Conservation (phyloP, 108 stramenopile genomes). For the Skeletonema potamos region DNA sequence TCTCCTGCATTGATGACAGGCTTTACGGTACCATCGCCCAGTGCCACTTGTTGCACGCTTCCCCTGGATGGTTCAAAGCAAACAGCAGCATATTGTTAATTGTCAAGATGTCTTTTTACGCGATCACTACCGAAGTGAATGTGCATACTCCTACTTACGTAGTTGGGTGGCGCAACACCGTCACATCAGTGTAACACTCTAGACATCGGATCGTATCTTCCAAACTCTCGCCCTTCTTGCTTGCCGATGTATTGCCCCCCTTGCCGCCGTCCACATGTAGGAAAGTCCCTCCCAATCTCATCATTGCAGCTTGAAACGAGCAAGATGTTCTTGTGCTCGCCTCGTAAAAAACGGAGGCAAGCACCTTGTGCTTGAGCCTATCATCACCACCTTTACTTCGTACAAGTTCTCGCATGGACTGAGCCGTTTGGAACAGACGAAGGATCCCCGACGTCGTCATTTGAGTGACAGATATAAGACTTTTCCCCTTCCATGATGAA, state of each 20-base stretch:
- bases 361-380: conserved; percentile 46
- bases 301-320: conserved; percentile 95
- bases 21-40: conserved; percentile 41
- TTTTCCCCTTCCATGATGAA: conserved; percentile 48
- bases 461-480: conserved; percentile 65
- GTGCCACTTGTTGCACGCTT: conserved; percentile 52
- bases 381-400: conserved; percentile 53
- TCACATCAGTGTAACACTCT: conserved; percentile 88
- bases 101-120: background rate
- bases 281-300: conserved; percentile 87
- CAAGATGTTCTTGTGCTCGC: conserved; percentile 94
- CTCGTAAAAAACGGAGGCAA: conserved; percentile 94
- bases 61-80: conserved; percentile 54
- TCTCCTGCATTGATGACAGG: conserved; percentile 98
- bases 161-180: conserved; percentile 90
- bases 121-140: background rate
- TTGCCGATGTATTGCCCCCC: conserved; percentile 72
- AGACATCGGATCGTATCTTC: conserved; percentile 91
- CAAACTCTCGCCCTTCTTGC: conserved; percentile 95
- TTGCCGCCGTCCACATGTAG: conserved; percentile 74
- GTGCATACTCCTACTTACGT: no score
- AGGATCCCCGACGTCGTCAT: conserved; percentile 56
- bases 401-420: conserved; percentile 54
- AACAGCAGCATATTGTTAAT: background rate
- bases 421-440: conserved; percentile 48